A percentile compares a stretch with the other conserved stretches of the same genome.
phyloP scores from a whole-genome alignment of 108 stramenopile species.

The Pseudonitzschia multiseries region DNA sequence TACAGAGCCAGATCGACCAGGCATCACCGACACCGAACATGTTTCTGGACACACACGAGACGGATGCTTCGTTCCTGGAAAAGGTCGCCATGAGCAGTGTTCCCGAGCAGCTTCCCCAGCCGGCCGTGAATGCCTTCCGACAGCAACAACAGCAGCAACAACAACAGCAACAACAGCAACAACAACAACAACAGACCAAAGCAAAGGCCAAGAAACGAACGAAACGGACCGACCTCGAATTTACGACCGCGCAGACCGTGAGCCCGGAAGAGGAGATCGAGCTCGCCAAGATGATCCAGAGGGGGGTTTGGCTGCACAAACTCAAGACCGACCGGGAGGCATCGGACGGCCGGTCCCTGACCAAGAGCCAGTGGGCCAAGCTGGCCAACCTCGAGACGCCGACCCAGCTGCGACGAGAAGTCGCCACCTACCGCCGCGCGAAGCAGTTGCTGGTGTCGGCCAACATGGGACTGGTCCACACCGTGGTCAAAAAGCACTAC shows the following conservation, averaged over 20 bases:
- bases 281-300: constrained; percentile 69
- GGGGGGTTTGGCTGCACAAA: constrained; percentile 62
- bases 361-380: constrained; percentile 64
- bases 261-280: constrained; percentile 72
- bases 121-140: constrained; percentile 38
- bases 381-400: constrained; percentile 49
- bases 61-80: constrained; percentile 44
- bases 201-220: background rate
- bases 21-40: constrained; percentile 10
- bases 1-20: constrained; percentile 44
- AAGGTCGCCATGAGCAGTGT: constrained; percentile 59
- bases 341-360: constrained; percentile 31
- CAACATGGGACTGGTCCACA: constrained; percentile 83
- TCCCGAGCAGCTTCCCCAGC: constrained; percentile 49
- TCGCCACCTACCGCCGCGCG: constrained; percentile 66
- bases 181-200: background rate
- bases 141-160: constrained; percentile 4
- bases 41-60: constrained; percentile 44
- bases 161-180: background rate
- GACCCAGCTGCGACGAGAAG: constrained; percentile 52
- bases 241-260: constrained; percentile 21
- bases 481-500: constrained; percentile 63
- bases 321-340: constrained; percentile 57
- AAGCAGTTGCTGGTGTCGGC: constrained; percentile 72
- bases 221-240: background rate